Evolutionary conservation across 139 green algal genomes (phyloP).

Genomic region (Coccomyxa sp.): DNA sequence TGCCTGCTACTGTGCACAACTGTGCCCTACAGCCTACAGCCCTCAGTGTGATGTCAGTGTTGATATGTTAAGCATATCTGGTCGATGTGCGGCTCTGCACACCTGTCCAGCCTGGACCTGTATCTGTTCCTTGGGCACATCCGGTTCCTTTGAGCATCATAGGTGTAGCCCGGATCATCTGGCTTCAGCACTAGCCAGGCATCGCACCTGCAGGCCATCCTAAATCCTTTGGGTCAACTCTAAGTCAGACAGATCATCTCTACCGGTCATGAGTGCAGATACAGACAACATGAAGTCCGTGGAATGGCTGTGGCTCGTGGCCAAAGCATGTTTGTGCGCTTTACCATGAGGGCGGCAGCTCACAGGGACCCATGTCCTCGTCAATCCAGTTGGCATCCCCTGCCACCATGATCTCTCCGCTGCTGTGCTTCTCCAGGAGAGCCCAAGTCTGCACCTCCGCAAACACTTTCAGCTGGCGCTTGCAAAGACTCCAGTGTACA

Average conservation of each 20-base stretch:
- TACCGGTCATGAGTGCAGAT: background rate
- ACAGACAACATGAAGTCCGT: background rate
- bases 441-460: background rate
- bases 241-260: background rate
- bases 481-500: too few relatives aligned
- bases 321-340: background rate
- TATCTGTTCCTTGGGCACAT: background rate
- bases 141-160: background rate
- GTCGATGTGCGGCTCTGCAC: background rate
- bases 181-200: background rate
- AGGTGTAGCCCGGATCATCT: background rate
- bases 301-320: background rate
- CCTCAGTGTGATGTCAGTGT: too few relatives aligned
- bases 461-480: background rate
- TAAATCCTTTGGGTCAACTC: background rate
- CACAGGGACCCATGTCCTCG: background rate
- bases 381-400: background rate
- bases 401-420: background rate
- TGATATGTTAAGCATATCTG: background rate
- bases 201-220: background rate
- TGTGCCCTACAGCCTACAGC: background rate
- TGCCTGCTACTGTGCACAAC: background rate
- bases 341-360: background rate
- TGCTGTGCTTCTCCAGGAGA: background rate
- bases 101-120: background rate